Conservation (phyloP, 495 filamentous ascomycete species). For the Penicillium steckii region DNA sequence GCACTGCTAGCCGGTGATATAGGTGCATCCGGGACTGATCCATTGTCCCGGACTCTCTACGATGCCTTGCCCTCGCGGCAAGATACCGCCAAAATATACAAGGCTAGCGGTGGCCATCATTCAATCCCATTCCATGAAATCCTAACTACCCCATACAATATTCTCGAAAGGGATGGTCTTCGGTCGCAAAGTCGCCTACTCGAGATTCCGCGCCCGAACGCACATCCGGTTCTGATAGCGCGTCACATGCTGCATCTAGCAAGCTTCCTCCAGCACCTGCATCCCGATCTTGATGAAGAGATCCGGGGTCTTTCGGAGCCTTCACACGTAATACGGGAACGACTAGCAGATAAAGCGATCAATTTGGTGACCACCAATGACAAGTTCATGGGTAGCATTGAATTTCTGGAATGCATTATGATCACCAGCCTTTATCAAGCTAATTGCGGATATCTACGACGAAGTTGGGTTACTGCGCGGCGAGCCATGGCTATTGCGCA, state of each 20-base stretch:
- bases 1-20: not conserved
- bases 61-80: conserved; percentile 13
- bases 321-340: conserved; percentile 9
- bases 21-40: not conserved
- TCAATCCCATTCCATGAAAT: conserved; percentile 15
- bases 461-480: conserved; percentile 36
- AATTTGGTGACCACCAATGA: conserved; percentile 18
- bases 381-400: conserved; percentile 18
- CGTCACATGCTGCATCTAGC: conserved; percentile 16
- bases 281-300: conserved; percentile 8
- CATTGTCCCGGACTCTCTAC: conserved; percentile 11
- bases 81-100: conserved; percentile 15
- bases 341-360: conserved; percentile 12
- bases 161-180: conserved; percentile 11
- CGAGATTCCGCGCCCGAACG: conserved; percentile 6
- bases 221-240: conserved; percentile 23
- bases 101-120: conserved; percentile 8
- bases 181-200: conserved; percentile 5
- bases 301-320: conserved; percentile 10
- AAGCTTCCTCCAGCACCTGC: conserved; percentile 19
- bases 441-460: conserved; percentile 45
- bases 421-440: conserved; percentile 40
- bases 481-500: conserved; percentile 43
- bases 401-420: conserved; percentile 46
- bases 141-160: conserved; percentile 10